Conservation (phyloP, 2,329 filamentous ascomycete species). For the Fusarium secorum region DNA sequence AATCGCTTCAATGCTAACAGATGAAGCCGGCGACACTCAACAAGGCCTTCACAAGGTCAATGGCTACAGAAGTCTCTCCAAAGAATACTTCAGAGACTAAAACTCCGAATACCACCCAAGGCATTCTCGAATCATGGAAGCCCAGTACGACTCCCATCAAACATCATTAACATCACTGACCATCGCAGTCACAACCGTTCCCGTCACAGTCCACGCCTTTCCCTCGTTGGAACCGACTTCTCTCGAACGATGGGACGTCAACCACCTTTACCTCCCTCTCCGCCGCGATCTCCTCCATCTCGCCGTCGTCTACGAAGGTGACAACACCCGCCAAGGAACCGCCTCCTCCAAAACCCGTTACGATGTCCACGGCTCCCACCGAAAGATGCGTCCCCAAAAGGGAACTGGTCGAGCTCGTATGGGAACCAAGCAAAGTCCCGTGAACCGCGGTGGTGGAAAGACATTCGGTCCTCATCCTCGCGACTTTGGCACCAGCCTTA, state of each 20-base stretch:
- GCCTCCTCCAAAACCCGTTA: conserved; percentile 81
- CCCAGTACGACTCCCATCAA: conserved; percentile 50
- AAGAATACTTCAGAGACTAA: conserved; percentile 47
- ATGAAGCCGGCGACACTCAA: conserved; percentile 45
- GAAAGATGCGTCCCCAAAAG: conserved; percentile 87
- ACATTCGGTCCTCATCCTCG: conserved; percentile 88
- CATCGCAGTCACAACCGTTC: conserved; percentile 66
- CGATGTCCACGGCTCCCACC: conserved; percentile 83
- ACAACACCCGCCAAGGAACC: conserved; percentile 85
- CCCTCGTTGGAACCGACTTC: conserved; percentile 84
- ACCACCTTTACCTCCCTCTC: conserved; percentile 86
- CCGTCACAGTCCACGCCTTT: conserved; percentile 89
- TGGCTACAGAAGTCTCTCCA: conserved; percentile 61
- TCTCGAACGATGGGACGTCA: conserved; percentile 79
- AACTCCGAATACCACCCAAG: conserved; percentile 35
- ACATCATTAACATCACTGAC: conserved; percentile 2
- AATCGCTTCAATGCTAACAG: conserved; percentile 6
- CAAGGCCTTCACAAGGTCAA: conserved; percentile 59
- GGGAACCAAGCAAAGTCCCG: conserved; percentile 82
- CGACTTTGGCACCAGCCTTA: conserved; percentile 86
- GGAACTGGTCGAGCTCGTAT: conserved; percentile 81
- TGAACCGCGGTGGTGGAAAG: conserved; percentile 86
- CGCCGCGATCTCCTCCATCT: conserved; percentile 92
- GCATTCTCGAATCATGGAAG: conserved; percentile 53
- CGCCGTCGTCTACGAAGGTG: conserved; percentile 91